phyloP scores from a whole-genome alignment of 2,329 filamentous ascomycete genomes.

The Exserohilum rostratum region DNA sequence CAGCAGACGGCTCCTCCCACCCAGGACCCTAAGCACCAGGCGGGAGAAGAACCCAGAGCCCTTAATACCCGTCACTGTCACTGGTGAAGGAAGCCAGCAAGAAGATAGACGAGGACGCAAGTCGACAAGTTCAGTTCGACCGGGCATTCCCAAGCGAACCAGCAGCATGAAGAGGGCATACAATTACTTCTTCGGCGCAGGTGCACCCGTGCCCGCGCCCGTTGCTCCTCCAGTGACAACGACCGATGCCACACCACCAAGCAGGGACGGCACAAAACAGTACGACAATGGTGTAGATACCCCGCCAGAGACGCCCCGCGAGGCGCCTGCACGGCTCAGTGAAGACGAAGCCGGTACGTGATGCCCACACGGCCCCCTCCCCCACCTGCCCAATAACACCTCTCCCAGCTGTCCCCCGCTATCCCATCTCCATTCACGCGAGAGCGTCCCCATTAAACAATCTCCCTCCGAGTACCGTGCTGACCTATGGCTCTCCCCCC shows the following conservation, averaged over 20 bases:
- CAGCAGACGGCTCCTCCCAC: conserved; percentile 37
- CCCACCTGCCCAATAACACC: conserved; percentile 31
- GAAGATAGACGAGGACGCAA: conserved; percentile 43
- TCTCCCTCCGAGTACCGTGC: conserved; percentile 22
- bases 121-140: conserved; percentile 38
- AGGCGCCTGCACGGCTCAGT: conserved; percentile 18
- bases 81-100: conserved; percentile 30
- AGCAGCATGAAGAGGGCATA: conserved; percentile 50
- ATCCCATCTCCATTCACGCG: conserved; percentile 25
- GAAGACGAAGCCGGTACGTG: conserved; percentile 28
- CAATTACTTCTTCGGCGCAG: conserved; percentile 49
- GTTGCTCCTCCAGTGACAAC: conserved; percentile 37
- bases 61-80: conserved; percentile 38
- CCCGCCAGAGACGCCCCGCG: conserved; percentile 42
- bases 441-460: conserved; percentile 21
- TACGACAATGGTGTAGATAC: conserved; percentile 40
- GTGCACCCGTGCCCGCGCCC: conserved; percentile 27
- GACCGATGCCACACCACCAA: conserved; percentile 27
- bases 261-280: conserved; percentile 23
- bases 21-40: conserved; percentile 26
- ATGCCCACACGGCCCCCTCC: conserved; percentile 7
- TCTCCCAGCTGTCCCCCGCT: conserved; percentile 26
- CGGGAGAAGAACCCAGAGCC: conserved; percentile 33
- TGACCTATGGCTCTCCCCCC: conserved; percentile 29
- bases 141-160: conserved; percentile 44